Evolutionary conservation across 768 basidiomycete genomes (phyloP).

Genomic region (Kwoniella heveanensis): DNA sequence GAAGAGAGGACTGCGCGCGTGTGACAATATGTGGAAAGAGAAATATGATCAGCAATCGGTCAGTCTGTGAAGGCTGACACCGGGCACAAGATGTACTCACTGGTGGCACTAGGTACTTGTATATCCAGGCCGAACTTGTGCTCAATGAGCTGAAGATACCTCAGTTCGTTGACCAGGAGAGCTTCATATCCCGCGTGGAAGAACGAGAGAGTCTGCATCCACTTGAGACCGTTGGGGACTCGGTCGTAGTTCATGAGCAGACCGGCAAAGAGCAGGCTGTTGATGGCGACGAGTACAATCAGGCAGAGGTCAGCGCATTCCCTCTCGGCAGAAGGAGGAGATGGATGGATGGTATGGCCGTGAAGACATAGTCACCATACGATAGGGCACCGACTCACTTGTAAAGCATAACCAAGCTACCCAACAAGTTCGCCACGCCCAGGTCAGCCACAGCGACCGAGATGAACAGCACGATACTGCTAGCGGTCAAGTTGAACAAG

Average conservation of each 20-base stretch:
- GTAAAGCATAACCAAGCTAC: conserved; percentile 95
- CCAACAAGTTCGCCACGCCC: conserved; percentile 88
- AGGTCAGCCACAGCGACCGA: conserved; percentile 85
- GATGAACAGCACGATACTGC: conserved; percentile 84
- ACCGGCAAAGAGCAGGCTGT: conserved; percentile 90
- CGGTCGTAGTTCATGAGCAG: conserved; percentile 91
- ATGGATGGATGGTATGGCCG: too few species aligned
- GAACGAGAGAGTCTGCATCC: conserved; percentile 90
- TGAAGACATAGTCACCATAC: background rate
- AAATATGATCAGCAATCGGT: too few species aligned
- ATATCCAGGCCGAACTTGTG: conserved; percentile 96
- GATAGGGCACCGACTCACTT: conserved; percentile 71
- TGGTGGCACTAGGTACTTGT: conserved; percentile 93
- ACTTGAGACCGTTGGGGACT: conserved; percentile 69
- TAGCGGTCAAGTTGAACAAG: conserved; percentile 93
- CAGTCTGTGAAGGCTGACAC: too few species aligned
- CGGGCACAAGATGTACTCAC: too few species aligned
- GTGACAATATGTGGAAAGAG: too few species aligned
- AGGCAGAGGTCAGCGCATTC: background rate
- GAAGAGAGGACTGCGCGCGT: conserved; percentile 78
- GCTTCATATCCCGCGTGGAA: conserved; percentile 99
- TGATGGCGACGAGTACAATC: background rate
- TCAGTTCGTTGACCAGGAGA: conserved; percentile 93
- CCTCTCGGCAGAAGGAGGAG: too few species aligned
- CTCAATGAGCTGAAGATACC: conserved; percentile 90